These are phyloP conservation scores for Dillenia suffruticosa DNA, from an alignment of 164 flowering plant species.

Conservation along the genomic window DNA sequence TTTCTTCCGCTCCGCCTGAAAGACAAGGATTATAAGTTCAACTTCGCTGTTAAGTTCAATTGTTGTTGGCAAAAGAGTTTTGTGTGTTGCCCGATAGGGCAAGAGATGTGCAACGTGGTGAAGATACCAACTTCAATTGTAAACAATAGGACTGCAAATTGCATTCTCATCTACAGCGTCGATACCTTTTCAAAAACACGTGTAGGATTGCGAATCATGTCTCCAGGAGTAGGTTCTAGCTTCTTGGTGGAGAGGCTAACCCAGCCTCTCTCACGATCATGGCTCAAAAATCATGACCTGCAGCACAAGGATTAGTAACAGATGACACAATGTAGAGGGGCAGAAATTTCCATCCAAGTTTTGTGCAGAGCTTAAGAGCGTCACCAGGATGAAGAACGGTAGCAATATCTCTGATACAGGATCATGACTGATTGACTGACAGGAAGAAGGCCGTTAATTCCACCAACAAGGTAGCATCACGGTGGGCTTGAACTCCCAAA, in stretches of 20 bases:
- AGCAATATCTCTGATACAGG: conserved; percentile 82
- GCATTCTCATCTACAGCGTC: not conserved
- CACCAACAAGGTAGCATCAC: conserved; percentile 44
- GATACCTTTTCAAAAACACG: conserved; percentile 96
- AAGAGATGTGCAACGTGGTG: not conserved
- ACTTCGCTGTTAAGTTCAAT: not conserved
- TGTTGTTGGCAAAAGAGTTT: not conserved
- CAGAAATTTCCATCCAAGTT: not conserved
- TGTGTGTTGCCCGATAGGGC: not conserved
- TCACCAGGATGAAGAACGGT: conserved; percentile 97
- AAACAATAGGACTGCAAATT: not conserved
- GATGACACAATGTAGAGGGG: not conserved
- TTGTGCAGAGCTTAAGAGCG: conserved; percentile 61
- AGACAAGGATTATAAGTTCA: conserved; percentile 5
- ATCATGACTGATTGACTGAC: conserved; percentile 98
- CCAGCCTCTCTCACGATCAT: conserved; percentile 94
- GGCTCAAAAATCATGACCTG: conserved; percentile 96
- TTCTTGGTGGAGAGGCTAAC: conserved; percentile 98
- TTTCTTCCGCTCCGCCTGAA: conserved; percentile 81
- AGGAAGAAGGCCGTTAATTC: conserved; percentile 96
- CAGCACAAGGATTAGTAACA: conserved; percentile 5
- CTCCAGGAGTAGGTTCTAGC: conserved; percentile 97
- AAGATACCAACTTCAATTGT: not conserved
- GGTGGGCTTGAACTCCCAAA: no score
- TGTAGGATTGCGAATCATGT: conserved; percentile 96